A percentile compares a stretch with the other conserved stretches of the same genome.
phyloP scores from a whole-genome alignment of 371 early-diverging fungal species.

The Mortierella sp. region DNA sequence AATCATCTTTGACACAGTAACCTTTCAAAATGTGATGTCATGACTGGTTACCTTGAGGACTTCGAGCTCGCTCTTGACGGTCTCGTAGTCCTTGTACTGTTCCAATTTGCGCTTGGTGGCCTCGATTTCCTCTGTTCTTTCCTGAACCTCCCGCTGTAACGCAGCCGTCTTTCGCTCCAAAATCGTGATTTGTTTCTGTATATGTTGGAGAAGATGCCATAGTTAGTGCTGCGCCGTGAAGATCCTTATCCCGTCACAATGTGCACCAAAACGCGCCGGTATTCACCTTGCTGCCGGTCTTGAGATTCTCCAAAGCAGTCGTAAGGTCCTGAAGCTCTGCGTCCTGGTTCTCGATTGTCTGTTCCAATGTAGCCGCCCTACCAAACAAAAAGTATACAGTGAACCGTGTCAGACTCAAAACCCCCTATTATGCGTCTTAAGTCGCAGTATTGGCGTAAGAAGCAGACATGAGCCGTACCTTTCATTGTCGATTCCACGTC shows the following conservation, averaged over 20 bases:
- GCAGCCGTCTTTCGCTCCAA: slow-evolving; percentile 35
- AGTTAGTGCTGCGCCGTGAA: too few relatives aligned
- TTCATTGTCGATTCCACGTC: slow-evolving; percentile 37
- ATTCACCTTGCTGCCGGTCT: slow-evolving; percentile 32
- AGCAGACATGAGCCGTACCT: slow-evolving; percentile 29
- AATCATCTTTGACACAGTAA: background rate
- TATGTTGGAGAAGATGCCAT: background rate
- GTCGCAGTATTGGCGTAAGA: background rate
- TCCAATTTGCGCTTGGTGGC: slow-evolving; percentile 64
- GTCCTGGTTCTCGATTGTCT: slow-evolving; percentile 54
- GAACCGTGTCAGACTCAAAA: background rate
- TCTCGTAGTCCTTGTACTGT: slow-evolving; percentile 82
- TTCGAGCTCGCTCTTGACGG: slow-evolving; percentile 88
- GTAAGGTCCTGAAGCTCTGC: slow-evolving; percentile 40
- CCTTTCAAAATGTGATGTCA: too few relatives aligned
- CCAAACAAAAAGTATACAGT: background rate
- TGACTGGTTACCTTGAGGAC: slow-evolving; percentile 78
- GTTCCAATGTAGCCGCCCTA: slow-evolving; percentile 45
- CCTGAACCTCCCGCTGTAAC: slow-evolving; percentile 47
- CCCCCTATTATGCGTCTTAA: background rate
- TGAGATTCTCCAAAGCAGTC: slow-evolving; percentile 40
- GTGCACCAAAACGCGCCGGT: background rate
- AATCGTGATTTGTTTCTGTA: slow-evolving; percentile 37
- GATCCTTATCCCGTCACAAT: background rate
- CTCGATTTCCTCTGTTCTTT: slow-evolving; percentile 68